phyloP scores from a whole-genome alignment of 148 eudicot species.

The Camellia sinensis region DNA sequence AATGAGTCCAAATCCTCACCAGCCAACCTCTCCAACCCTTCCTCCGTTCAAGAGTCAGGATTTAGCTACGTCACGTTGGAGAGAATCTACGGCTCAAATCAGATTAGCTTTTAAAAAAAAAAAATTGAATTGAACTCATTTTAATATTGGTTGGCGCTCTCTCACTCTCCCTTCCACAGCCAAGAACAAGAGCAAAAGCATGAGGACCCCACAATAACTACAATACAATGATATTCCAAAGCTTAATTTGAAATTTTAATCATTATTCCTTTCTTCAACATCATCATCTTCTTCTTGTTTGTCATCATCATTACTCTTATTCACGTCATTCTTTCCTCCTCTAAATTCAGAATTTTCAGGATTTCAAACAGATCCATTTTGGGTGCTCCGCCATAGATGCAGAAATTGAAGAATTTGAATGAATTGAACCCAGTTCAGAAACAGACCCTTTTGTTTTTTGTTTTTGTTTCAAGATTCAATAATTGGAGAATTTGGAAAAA shows the following conservation, averaged over 20 bases:
- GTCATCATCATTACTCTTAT: not conserved
- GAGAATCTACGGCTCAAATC: too few species aligned
- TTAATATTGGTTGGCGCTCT: not conserved
- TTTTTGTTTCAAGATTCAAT: slow-evolving; percentile 14
- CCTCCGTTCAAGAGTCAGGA: too few species aligned
- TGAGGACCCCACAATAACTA: not conserved
- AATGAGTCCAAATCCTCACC: too few species aligned
- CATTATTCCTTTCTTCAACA: not conserved
- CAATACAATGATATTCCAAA: not conserved
- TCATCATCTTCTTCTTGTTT: not conserved
- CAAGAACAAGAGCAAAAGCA: not conserved
- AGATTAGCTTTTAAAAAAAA: too few species aligned
- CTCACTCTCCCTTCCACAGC: too few species aligned
- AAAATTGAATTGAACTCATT: not conserved
- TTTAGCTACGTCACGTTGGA: too few species aligned
- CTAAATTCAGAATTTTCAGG: not conserved
- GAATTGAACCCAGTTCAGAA: not conserved
- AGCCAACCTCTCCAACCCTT: too few species aligned
- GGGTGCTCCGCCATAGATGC: not conserved
- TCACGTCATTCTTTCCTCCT: not conserved
- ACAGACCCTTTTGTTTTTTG: not conserved
- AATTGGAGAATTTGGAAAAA: slow-evolving; percentile 13
- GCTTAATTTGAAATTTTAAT: not conserved
- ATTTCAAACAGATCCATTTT: not conserved
- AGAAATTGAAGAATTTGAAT: slow-evolving; percentile 12